These are phyloP conservation scores for Trichoderma gracile DNA, from an alignment of 2,329 filamentous ascomycete genomes.

Conservation along the genomic window DNA sequence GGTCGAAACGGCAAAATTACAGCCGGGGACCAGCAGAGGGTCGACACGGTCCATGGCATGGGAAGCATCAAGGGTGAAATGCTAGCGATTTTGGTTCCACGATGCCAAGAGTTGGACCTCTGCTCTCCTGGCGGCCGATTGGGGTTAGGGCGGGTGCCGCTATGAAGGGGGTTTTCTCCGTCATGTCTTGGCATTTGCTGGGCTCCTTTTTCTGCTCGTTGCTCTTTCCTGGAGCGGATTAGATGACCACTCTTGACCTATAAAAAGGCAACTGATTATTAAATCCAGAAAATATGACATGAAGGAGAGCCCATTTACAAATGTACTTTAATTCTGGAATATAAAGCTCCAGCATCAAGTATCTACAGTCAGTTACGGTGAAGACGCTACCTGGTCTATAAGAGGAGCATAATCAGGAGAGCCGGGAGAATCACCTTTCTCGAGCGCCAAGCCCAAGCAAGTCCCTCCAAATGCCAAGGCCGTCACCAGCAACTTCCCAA, in stretches of 20 bases:
- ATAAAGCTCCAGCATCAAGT: too few relatives aligned
- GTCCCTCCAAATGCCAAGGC: neutral
- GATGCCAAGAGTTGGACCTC: constrained; percentile 21
- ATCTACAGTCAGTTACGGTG: too few relatives aligned
- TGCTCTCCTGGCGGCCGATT: constrained; percentile 22
- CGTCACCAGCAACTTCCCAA: neutral
- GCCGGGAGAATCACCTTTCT: too few relatives aligned
- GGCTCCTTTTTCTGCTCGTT: constrained; percentile 7
- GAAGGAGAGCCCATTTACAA: too few relatives aligned
- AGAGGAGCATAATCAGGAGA: too few relatives aligned
- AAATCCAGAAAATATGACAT: too few relatives aligned
- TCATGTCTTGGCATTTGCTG: constrained; percentile 25
- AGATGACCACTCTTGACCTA: too few relatives aligned
- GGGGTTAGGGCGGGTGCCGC: constrained; percentile 26
- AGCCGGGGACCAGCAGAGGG: constrained; percentile 4
- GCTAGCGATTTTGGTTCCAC: constrained; percentile 18
- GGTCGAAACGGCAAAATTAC: neutral
- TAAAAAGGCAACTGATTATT: too few relatives aligned
- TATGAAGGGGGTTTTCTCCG: constrained; percentile 2
- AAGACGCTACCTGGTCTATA: too few relatives aligned
- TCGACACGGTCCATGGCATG: neutral
- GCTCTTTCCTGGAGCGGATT: too few relatives aligned
- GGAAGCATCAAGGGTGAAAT: constrained; percentile 21
- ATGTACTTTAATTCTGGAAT: too few relatives aligned
- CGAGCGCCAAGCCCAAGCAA: neutral